A percentile compares a stretch with the other conserved stretches of the same genome.
phyloP scores from a whole-genome alignment of 2,329 filamentous ascomycete genomes.

The Pseudocercospora ulei region DNA sequence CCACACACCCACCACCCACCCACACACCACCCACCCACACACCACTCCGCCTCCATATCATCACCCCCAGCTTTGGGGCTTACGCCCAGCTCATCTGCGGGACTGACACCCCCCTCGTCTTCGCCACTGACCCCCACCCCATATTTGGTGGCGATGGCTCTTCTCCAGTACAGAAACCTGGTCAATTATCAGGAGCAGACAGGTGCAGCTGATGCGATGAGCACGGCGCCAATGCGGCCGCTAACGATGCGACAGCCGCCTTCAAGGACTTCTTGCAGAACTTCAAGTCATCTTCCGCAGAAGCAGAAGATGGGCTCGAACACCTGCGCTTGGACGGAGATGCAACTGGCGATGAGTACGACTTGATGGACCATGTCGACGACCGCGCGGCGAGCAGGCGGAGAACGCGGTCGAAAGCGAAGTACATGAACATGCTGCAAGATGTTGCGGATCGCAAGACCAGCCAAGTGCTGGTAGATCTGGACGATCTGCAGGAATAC shows the following conservation, averaged over 20 bases:
- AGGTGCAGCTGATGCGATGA: constrained; percentile 41
- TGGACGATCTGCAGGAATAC: constrained; percentile 81
- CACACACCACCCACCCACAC: too few species aligned
- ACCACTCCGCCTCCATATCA: too few species aligned
- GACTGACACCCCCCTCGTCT: neutral
- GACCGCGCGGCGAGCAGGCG: constrained; percentile 35
- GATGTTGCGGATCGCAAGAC: constrained; percentile 70
- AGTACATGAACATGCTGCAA: constrained; percentile 83
- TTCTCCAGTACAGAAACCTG: constrained; percentile 65
- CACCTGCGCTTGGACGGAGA: constrained; percentile 80
- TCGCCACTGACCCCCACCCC: neutral
- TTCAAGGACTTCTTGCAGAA: constrained; percentile 80
- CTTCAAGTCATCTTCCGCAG: constrained; percentile 71
- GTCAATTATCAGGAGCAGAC: constrained; percentile 86
- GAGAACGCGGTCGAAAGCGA: constrained; percentile 48
- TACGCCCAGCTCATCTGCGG: too few species aligned
- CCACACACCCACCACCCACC: neutral
- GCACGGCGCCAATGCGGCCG: constrained; percentile 30
- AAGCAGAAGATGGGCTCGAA: constrained; percentile 71
- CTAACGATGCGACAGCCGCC: constrained; percentile 52
- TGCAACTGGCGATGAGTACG: constrained; percentile 78
- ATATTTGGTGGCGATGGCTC: constrained; percentile 56
- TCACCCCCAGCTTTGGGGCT: too few species aligned
- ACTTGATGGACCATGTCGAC: constrained; percentile 73
- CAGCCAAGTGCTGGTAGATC: constrained; percentile 71